phyloP scores from a whole-genome alignment of 83 land plant genomes.

The Larix sibirica region DNA sequence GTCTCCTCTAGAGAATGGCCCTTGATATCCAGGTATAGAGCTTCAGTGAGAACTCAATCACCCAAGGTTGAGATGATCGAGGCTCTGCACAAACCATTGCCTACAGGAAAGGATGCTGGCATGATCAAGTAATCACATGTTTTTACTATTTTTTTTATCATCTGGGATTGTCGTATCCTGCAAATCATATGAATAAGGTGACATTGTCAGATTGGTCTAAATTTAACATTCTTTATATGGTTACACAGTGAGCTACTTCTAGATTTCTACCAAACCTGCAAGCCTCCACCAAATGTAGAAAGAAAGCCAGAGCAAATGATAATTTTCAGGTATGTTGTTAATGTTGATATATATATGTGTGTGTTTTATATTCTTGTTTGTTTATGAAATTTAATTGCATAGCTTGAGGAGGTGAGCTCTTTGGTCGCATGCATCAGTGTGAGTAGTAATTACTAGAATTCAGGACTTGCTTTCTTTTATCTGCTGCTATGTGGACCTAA shows the following conservation, averaged over 20 bases:
- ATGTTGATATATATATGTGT: not conserved
- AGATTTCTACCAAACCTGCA: slow-evolving; percentile 66
- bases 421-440: not conserved
- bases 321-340: slow-evolving; percentile 64
- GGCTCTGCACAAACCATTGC: slow-evolving; percentile 49
- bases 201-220: not conserved
- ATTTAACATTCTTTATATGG: not conserved
- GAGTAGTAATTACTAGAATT: not conserved
- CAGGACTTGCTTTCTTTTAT: not conserved
- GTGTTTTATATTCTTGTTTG: too few relatives aligned
- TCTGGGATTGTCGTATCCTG: not conserved
- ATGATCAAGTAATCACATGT: slow-evolving; percentile 49
- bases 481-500: not conserved
- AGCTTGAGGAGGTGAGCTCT: not conserved
- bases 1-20: slow-evolving; percentile 95
- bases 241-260: slow-evolving; percentile 61
- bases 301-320: slow-evolving; percentile 78
- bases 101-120: slow-evolving; percentile 40
- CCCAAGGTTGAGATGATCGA: slow-evolving; percentile 89
- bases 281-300: not conserved
- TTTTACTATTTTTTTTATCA: not conserved
- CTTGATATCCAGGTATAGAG: slow-evolving; percentile 72
- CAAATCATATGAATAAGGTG: not conserved
- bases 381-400: not conserved
- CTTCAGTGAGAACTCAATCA: slow-evolving; percentile 77